A percentile compares a stretch with the other conserved stretches of the same genome.
Evolutionary conservation across 257 asterid genomes (phyloP).

Genomic region (Cruciata laevipes): DNA sequence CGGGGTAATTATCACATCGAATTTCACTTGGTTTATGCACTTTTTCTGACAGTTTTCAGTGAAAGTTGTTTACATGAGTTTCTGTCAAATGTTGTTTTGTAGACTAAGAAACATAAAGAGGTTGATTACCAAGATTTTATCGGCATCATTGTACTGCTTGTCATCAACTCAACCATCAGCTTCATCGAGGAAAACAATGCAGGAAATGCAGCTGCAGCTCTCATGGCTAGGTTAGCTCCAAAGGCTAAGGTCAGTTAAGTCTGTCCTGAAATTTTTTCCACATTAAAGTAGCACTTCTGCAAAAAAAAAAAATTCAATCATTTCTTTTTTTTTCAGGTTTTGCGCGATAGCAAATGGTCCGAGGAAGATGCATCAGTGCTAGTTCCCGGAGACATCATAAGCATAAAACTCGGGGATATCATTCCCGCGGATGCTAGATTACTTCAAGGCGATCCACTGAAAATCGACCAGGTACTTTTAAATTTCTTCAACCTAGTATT

Average conservation of each 20-base stretch:
- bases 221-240: constrained; percentile 37
- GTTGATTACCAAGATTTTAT: constrained; percentile 26
- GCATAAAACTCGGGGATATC: constrained; percentile 35
- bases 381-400: constrained; percentile 39
- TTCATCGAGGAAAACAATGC: constrained; percentile 33
- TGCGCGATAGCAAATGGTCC: constrained; percentile 30
- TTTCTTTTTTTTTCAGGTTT: constrained; percentile 18
- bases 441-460: constrained; percentile 35
- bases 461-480: constrained; percentile 35
- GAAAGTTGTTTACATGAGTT: background rate
- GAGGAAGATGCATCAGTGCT: constrained; percentile 34
- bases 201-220: constrained; percentile 39
- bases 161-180: constrained; percentile 30
- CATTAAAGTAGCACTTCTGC: background rate
- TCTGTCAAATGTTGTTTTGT: constrained; percentile 5
- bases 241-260: constrained; percentile 27
- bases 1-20: constrained; percentile 8
- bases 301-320: background rate
- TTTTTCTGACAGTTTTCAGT: background rate
- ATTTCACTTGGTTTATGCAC: background rate
- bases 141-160: constrained; percentile 23
- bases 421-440: constrained; percentile 39
- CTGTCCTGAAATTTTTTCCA: background rate
- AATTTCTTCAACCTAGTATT: background rate
- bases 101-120: constrained; percentile 14